These are phyloP conservation scores for Vinca minor DNA, from an alignment of 257 asterid genomes.

Conservation along the genomic window DNA sequence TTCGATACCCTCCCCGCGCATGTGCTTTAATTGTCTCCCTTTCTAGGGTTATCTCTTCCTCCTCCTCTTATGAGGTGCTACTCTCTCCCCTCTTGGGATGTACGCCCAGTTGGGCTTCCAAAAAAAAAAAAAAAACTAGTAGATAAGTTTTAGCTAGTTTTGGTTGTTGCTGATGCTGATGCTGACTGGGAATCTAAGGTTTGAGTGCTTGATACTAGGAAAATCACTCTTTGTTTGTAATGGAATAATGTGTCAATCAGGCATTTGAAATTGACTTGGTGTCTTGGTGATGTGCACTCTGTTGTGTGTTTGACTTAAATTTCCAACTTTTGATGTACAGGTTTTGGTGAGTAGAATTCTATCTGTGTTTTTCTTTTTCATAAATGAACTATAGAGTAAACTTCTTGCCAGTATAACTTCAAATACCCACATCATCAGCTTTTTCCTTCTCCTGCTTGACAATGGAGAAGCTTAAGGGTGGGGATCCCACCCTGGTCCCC, in stretches of 20 bases:
- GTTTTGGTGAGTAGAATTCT: background rate
- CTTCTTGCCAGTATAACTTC: background rate
- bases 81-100: too few species aligned
- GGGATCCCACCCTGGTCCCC: background rate
- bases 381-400: background rate
- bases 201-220: background rate
- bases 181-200: background rate
- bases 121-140: too few species aligned
- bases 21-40: too few species aligned
- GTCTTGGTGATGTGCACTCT: background rate
- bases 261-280: background rate
- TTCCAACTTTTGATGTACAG: background rate
- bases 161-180: background rate
- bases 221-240: background rate
- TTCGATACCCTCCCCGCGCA: too few species aligned
- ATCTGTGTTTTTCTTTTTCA: background rate
- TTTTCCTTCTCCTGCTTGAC: background rate
- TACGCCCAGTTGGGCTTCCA: too few species aligned
- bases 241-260: background rate
- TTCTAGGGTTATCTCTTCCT: too few species aligned
- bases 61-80: too few species aligned
- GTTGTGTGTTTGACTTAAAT: background rate
- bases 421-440: background rate
- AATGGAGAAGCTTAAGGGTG: background rate
- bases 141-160: background rate